These are phyloP conservation scores for Penicillium vulpinum DNA, from an alignment of 2,329 filamentous ascomycete genomes.

Conservation along the genomic window DNA sequence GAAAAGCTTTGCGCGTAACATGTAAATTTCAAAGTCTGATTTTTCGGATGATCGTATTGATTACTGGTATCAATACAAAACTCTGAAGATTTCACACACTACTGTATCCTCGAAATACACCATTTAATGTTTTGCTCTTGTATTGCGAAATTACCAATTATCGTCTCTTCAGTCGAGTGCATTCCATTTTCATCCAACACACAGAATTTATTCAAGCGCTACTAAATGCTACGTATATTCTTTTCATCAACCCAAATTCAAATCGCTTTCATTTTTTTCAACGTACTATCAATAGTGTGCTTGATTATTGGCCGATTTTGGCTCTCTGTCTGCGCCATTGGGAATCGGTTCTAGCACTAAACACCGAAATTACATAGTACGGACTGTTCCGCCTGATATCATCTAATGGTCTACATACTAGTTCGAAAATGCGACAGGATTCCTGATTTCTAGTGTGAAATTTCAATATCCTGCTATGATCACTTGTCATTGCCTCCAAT, in stretches of 20 bases:
- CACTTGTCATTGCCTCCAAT: background rate
- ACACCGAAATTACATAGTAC: too few species aligned
- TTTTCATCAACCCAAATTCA: too few species aligned
- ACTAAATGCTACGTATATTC: too few species aligned
- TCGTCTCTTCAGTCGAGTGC: too few species aligned
- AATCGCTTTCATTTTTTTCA: background rate
- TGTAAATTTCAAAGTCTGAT: constrained; percentile 7
- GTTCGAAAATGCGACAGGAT: too few species aligned
- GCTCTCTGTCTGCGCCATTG: background rate
- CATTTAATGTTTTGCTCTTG: background rate
- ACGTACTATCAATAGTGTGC: background rate
- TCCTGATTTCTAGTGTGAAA: too few species aligned
- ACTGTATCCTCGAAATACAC: background rate
- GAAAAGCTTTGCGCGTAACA: background rate
- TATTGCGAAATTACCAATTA: background rate
- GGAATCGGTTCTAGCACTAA: background rate
- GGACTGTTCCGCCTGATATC: background rate
- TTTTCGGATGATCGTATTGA: background rate
- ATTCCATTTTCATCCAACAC: too few species aligned
- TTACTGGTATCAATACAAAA: constrained; percentile 1
- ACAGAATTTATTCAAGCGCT: too few species aligned
- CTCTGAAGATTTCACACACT: accelerated
- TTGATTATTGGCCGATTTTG: background rate
- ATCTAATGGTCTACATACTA: too few species aligned
- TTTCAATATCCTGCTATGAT: background rate